Evolutionary conservation across 768 basidiomycete genomes (phyloP), one percentile per base, ranked within the genome.

Genomic region (Piloderma croceum): DNA sequence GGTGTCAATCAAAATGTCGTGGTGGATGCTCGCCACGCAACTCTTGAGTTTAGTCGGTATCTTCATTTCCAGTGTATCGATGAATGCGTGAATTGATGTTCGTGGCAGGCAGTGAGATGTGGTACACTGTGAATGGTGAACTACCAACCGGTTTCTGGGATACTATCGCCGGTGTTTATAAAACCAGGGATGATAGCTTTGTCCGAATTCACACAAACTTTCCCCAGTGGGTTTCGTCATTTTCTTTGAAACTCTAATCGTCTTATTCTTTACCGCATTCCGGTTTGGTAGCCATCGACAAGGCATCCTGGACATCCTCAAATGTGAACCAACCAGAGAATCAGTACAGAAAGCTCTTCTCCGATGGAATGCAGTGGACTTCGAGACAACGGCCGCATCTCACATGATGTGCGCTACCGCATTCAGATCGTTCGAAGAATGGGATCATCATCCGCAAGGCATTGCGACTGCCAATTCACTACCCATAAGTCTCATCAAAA

Each of bases 141-240:
- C 34, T 63, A 10, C 62, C 67, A 0, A 48, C 51, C 15, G 57
- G 53, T 6, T 39, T 51, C 2, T 78, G 71, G 65, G 77, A 80
- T 40, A 49, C 50, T 6, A 63, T 80, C 10, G 73, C 72, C 1
- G 79, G 77, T 1, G 37, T 76, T 0, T 81, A 79, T 48, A 50
- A 58, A 25, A 78, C 78, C n/a, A 71, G 68, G 42, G 71, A 76
- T 43, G 48, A 53, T 20, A 58, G 67, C 32, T 73, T 60, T 46
- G 71, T 81, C 12, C 65, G 79, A 21, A 68, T 78, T 9, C 79
- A 81, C 45, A 78, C 79, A 15, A 81, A 81, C 41, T 81, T 81
- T 51, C 74, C 78, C 25, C 80, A 81, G 79, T 77, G 43, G 21
- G 64, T 55, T 54, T 39, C 4, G 13, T 20, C 39, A 13, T 6